Base-by-base conservation (phyloP, 2,329 filamentous ascomycete genomes). In the Claviceps pusilla region DNA sequence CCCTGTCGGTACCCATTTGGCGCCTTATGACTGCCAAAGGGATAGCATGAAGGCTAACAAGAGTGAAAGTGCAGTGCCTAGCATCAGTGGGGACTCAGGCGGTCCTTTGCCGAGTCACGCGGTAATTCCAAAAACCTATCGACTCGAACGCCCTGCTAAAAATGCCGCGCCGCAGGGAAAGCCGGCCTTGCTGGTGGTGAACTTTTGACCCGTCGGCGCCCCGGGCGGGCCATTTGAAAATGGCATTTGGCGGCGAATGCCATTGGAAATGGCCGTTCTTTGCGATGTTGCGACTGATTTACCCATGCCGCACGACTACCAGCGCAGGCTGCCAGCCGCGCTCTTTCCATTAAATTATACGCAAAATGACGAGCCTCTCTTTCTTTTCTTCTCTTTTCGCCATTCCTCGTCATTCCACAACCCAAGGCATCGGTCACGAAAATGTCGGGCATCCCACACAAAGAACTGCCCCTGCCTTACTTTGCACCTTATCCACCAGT, bases 241-340 rank as follows among this genome's bases (percentile, higher is more conserved):
- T 50, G 47, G 48, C 39, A 50, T 54, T 54, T 45, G 16, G 14
- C 46, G 52, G 37, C 47, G 47, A 54, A 7, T 14, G n/a, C 48
- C 39, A 54, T 46, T 46, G 37, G 37, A 42, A 31, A 28, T 35
- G 39, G 28, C 24, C 39, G 10, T 37, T 43, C 7, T 48, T 47
- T 3, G 10, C 42, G 2, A 53, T 53, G 35, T 48, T n/a, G 42
- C 39, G 6, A n/a, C 14, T 6, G n/a, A n/a, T 41, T 41, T 41
- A 2, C 5, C 39, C 39, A 41, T 41, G 19, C 5, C 31, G 31
- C 5, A 33, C 19, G 42, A 28, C 19, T 12, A 4, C n/a, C 9
- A 45, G 19, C 43, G 19, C 43, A 28, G 6, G 24, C 24, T 24
- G 24, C 24, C 43, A 45, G 43, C 31, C 24, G 24, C 24, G 3